Evolutionary conservation across 305 asterid genomes (phyloP).

Genomic region (Fraxinus velutina): DNA sequence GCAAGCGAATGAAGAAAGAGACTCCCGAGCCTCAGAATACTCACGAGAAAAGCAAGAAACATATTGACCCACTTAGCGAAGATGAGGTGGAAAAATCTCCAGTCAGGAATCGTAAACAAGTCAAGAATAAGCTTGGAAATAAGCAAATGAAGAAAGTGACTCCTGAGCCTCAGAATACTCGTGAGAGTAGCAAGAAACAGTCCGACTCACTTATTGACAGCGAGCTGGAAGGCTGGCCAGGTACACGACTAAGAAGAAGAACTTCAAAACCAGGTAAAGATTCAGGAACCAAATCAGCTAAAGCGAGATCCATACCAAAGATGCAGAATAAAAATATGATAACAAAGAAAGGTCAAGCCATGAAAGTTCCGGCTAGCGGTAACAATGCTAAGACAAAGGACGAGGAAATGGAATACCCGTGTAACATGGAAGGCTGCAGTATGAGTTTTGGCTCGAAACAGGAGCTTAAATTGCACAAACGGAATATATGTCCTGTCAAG

Average conservation of each 20-base stretch:
- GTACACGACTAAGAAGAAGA: slow-evolving; percentile 84
- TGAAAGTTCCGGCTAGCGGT: slow-evolving; percentile 22
- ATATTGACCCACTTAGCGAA: neutral
- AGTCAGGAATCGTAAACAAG: slow-evolving; percentile 4
- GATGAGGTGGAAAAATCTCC: slow-evolving; percentile 2
- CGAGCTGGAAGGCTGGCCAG: slow-evolving; percentile 73
- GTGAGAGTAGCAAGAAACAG: slow-evolving; percentile 33
- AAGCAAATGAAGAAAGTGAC: slow-evolving; percentile 34
- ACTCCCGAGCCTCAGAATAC: neutral
- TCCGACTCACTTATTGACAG: slow-evolving; percentile 29
- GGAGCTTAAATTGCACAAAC: slow-evolving; percentile 70
- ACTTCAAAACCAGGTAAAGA: slow-evolving; percentile 43
- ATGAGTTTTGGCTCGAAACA: slow-evolving; percentile 79
- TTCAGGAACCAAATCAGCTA: slow-evolving; percentile 30
- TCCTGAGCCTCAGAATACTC: slow-evolving; percentile 37
- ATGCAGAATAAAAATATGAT: slow-evolving; percentile 41
- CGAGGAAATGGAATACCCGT: slow-evolving; percentile 58
- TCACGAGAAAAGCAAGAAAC: neutral
- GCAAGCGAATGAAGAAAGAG: slow-evolving; percentile 23
- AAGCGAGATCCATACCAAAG: slow-evolving; percentile 40
- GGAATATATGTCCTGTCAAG: slow-evolving; percentile 77
- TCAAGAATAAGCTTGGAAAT: slow-evolving; percentile 30
- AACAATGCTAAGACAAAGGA: slow-evolving; percentile 42
- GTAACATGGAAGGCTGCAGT: slow-evolving; percentile 86
- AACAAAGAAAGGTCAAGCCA: slow-evolving; percentile 38